A percentile compares a stretch with the other conserved stretches of the same genome.
Evolutionary conservation across 768 basidiomycete genomes (phyloP).

Genomic region (Baorangia bicolor): DNA sequence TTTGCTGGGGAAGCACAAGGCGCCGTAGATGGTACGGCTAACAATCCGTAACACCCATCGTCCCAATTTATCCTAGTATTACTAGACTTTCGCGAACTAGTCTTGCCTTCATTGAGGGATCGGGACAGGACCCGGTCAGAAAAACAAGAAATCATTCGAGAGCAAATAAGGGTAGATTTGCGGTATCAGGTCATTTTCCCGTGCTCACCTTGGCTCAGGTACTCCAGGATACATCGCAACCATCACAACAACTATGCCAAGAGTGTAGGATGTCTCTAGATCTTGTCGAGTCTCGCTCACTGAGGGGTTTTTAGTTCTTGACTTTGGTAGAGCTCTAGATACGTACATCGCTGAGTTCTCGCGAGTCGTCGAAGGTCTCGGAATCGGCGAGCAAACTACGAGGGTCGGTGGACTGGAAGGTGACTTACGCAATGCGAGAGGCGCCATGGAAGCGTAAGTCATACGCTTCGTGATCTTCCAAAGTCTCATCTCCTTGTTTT

Average conservation of each 20-base stretch:
- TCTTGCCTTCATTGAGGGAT: conserved; percentile 16
- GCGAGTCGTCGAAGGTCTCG: conserved; percentile 7
- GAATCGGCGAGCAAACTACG: neutral
- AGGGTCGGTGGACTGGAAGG: conserved; percentile 4
- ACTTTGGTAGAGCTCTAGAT: conserved; percentile 16
- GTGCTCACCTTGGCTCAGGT: conserved; percentile 8
- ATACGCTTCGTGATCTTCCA: neutral
- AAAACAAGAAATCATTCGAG: conserved; percentile 16
- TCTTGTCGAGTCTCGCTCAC: neutral
- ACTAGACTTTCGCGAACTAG: conserved; percentile 17
- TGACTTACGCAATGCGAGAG: conserved; percentile 2
- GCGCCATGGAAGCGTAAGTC: conserved; percentile 18
- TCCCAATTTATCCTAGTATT: neutral
- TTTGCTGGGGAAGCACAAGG: conserved; percentile 21
- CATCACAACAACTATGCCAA: conserved; percentile 20
- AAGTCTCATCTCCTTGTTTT: neutral
- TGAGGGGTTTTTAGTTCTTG: conserved; percentile 3
- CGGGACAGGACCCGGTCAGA: neutral
- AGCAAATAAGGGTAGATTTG: conserved; percentile 14
- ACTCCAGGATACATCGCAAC: conserved; percentile 15
- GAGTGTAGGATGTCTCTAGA: conserved; percentile 8
- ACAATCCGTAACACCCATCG: rapidly evolving
- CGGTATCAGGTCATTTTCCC: neutral
- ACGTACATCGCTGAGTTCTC: conserved; percentile 16
- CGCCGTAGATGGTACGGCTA: conserved; percentile 14